phyloP scores from a whole-genome alignment of 1,284 basidiomycete genomes.

The Wolfiporia cocos region DNA sequence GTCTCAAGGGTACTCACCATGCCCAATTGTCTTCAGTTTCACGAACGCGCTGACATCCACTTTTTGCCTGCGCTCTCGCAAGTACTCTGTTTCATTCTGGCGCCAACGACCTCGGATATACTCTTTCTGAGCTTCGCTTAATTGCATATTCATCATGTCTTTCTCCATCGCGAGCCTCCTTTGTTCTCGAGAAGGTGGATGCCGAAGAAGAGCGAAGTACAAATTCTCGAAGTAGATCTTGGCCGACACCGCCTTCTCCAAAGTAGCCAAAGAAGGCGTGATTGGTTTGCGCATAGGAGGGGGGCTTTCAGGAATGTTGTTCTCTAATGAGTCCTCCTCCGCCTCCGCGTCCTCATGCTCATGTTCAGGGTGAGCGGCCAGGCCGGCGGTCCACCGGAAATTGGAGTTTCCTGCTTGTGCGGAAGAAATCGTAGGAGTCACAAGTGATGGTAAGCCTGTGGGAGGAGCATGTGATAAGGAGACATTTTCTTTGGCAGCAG shows the following conservation, averaged over 20 bases:
- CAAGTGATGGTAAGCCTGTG: constrained; percentile 12
- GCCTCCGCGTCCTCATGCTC: constrained; percentile 51
- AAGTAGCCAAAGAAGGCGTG: constrained; percentile 80
- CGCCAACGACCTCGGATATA: constrained; percentile 72
- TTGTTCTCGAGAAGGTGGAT: constrained; percentile 81
- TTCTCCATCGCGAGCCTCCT: constrained; percentile 81
- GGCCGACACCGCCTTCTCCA: constrained; percentile 90
- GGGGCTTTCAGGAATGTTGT: too few species aligned
- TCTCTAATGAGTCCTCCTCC: too few species aligned
- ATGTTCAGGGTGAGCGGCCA: constrained; percentile 57
- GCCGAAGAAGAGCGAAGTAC: constrained; percentile 87
- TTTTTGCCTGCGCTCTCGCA: constrained; percentile 78
- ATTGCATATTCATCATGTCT: constrained; percentile 73
- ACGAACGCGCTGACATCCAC: constrained; percentile 84
- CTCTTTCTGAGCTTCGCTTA: constrained; percentile 68
- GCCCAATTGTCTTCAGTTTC: constrained; percentile 92
- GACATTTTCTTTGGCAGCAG: constrained; percentile 64
- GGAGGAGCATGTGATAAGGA: constrained; percentile 33
- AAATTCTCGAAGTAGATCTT: constrained; percentile 96
- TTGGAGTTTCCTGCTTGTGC: constrained; percentile 56
- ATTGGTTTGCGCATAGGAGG: constrained; percentile 48
- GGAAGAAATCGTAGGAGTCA: constrained; percentile 31
- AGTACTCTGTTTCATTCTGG: constrained; percentile 84
- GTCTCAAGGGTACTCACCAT: constrained; percentile 60
- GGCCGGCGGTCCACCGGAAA: constrained; percentile 51